phyloP scores from a whole-genome alignment of 495 filamentous ascomycete genomes.

The Aspergillus incahuasiensis region DNA sequence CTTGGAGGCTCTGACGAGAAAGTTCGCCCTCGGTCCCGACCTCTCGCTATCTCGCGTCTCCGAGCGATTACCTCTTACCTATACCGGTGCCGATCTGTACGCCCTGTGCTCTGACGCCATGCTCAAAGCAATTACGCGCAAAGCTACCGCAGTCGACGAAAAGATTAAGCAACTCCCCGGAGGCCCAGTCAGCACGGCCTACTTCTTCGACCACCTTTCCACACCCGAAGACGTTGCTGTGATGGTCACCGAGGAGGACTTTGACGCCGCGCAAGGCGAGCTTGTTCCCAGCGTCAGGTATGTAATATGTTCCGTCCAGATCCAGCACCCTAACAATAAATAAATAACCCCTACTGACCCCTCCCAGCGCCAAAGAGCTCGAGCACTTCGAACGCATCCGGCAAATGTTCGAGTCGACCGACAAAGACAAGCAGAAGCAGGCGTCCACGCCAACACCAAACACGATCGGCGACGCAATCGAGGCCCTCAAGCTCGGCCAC shows the following conservation, averaged over 20 bases:
- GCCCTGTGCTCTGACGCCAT: constrained; percentile 96
- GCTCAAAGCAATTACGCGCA: constrained; percentile 95
- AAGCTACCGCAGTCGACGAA: constrained; percentile 75
- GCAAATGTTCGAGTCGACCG: constrained; percentile 65
- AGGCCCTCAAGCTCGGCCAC: constrained; percentile 30
- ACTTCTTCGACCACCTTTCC: constrained; percentile 92
- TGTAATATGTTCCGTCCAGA: no score
- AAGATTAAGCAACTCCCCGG: constrained; percentile 62
- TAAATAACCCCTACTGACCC: constrained; percentile 19
- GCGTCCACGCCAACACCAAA: constrained; percentile 30
- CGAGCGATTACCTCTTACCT: constrained; percentile 82
- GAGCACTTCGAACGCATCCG: constrained; percentile 86
- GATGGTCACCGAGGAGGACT: constrained; percentile 84
- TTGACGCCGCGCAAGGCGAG: constrained; percentile 71
- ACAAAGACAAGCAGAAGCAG: constrained; percentile 40
- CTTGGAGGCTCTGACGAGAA: constrained; percentile 87
- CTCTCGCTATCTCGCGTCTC: constrained; percentile 72
- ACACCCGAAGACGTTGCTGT: constrained; percentile 77
- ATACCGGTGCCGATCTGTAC: constrained; percentile 95
- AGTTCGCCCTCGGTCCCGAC: constrained; percentile 76
- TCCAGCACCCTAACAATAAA: no score
- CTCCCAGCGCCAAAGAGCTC: constrained; percentile 74
- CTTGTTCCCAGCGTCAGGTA: constrained; percentile 85
- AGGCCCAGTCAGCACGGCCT: constrained; percentile 71
- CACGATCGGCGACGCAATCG: constrained; percentile 38